A percentile compares a stretch with the other conserved stretches of the same genome.
Evolutionary conservation across 2,329 filamentous ascomycete genomes (phyloP).

Genomic region (Aspergillus persii): DNA sequence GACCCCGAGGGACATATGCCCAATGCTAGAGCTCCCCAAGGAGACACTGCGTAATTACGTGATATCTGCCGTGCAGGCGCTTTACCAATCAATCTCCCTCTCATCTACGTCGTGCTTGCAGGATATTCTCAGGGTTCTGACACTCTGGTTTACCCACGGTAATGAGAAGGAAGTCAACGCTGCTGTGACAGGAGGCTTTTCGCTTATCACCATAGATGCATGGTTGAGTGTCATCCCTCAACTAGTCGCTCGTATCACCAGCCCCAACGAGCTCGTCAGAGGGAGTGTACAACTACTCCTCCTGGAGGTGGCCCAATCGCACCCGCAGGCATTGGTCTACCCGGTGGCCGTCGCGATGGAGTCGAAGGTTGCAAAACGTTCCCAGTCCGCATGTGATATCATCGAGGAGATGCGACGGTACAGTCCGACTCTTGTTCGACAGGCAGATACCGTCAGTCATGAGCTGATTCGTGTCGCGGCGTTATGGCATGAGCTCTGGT

Average conservation of each 20-base stretch:
- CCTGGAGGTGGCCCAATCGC: slow-evolving; percentile 85
- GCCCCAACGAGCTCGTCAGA: slow-evolving; percentile 74
- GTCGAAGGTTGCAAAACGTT: slow-evolving; percentile 79
- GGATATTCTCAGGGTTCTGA: slow-evolving; percentile 87
- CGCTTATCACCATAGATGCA: slow-evolving; percentile 89
- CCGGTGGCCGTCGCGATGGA: slow-evolving; percentile 99
- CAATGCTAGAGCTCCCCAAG: slow-evolving; percentile 56
- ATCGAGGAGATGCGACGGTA: slow-evolving; percentile 99
- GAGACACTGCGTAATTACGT: slow-evolving; percentile 79
- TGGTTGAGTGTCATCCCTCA: slow-evolving; percentile 99
- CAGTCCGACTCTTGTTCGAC: slow-evolving; percentile 85
- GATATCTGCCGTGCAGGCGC: slow-evolving; percentile 89
- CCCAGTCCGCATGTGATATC: slow-evolving; percentile 83
- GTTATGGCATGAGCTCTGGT: slow-evolving; percentile 98
- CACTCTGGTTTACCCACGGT: slow-evolving; percentile 94
- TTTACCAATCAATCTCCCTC: slow-evolving; percentile 94
- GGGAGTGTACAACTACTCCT: slow-evolving; percentile 83
- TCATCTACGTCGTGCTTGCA: slow-evolving; percentile 91
- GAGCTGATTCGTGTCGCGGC: slow-evolving; percentile 97
- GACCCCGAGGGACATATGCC: slow-evolving; percentile 55
- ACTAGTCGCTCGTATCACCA: slow-evolving; percentile 94
- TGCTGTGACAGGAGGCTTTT: slow-evolving; percentile 85
- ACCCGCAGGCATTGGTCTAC: slow-evolving; percentile 95
- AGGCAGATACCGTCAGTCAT: slow-evolving; percentile 91
- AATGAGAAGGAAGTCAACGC: slow-evolving; percentile 82